Conservation (phyloP, 1,284 basidiomycete species). For the Xanthoconium separans region DNA sequence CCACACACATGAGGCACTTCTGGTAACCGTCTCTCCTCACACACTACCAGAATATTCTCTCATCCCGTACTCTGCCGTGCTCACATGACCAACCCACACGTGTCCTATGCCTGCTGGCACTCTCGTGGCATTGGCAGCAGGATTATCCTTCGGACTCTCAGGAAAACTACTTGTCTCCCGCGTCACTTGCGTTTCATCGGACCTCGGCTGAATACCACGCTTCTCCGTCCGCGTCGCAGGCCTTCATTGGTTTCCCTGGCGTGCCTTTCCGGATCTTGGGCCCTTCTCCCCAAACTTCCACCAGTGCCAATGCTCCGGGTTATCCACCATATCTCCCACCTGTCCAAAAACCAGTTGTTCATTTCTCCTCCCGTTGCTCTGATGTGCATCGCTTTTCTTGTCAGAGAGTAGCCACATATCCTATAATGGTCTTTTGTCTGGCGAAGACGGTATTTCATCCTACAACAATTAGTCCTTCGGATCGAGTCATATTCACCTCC, state of each 20-base stretch:
- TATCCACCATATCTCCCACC: slow-evolving; percentile 14
- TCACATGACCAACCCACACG: neutral
- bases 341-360: neutral
- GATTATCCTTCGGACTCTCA: neutral
- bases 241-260: neutral
- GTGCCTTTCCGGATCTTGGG: slow-evolving; percentile 12
- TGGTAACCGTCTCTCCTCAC: neutral
- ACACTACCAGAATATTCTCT: neutral
- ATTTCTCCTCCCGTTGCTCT: neutral
- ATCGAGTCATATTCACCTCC: slow-evolving; percentile 11
- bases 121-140: neutral
- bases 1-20: slow-evolving; percentile 21
- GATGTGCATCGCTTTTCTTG: neutral
- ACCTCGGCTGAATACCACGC: slow-evolving; percentile 3
- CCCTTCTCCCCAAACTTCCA: neutral
- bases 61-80: neutral
- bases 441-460: neutral
- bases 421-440: neutral
- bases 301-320: neutral
- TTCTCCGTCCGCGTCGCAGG: slow-evolving; percentile 7
- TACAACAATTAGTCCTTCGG: slow-evolving; percentile 11
- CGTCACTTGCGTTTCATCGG: slow-evolving; percentile 2
- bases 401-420: neutral
- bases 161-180: neutral
- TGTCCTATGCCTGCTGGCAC: neutral